Conservation (phyloP, 78 protist genomes). For the Dictyostelium citrinum region DNA sequence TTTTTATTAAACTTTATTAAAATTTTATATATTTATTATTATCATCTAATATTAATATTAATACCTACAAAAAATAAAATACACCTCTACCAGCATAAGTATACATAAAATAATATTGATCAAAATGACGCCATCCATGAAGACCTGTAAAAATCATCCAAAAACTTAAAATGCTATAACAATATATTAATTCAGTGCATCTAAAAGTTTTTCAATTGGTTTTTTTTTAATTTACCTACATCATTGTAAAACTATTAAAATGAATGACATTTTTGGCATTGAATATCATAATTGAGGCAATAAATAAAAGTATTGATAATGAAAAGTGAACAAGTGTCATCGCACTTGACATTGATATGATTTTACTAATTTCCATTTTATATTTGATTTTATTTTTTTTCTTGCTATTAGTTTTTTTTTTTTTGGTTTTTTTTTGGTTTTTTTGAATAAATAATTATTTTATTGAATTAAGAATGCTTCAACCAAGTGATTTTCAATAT, state of each 20-base stretch:
- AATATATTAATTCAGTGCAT: not conserved
- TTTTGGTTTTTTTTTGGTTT: too few species aligned
- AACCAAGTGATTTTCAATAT: not conserved
- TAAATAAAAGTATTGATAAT: slow-evolving; percentile 12
- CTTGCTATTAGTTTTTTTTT: not conserved
- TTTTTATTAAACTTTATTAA: not conserved
- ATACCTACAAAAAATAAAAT: slow-evolving; percentile 46
- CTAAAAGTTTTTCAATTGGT: not conserved
- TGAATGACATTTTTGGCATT: not conserved
- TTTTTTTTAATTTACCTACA: not conserved
- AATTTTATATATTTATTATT: not conserved
- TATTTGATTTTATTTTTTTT: not conserved
- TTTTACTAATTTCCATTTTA: not conserved
- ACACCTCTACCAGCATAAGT: slow-evolving; percentile 62
- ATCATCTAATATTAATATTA: not conserved
- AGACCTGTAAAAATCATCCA: slow-evolving; percentile 36
- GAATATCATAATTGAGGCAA: not conserved
- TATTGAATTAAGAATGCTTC: not conserved
- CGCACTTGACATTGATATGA: slow-evolving; percentile 14
- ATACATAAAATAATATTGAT: slow-evolving; percentile 63
- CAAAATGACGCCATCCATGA: slow-evolving; percentile 31
- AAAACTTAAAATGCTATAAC: not conserved
- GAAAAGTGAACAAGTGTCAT: slow-evolving; percentile 31
- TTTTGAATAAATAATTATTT: not conserved
- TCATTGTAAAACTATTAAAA: slow-evolving; percentile 5